Evolutionary conservation across 495 filamentous ascomycete species (phyloP), one percentile per base, ranked within the genome.

Genomic region (Daldinia childiae): DNA sequence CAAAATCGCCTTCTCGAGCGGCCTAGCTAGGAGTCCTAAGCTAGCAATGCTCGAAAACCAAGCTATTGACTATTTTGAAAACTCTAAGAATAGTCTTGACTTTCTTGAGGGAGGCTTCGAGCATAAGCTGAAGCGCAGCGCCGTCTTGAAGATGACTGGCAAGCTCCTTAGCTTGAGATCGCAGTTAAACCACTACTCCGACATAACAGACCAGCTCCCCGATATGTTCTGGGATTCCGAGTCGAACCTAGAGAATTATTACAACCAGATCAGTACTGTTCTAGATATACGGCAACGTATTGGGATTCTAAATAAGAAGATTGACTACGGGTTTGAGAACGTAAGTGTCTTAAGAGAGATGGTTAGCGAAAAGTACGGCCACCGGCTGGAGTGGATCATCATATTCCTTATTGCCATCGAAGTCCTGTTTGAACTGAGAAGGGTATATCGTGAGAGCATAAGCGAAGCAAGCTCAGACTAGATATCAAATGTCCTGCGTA

Each of bases 261-360:
- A 98, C 78, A 93, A 96, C 67, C 91, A 95, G 79, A 93, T 97
- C 8, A 94, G 95, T 17, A 87, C 90, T 58, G 91, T 94, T 1
- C 84, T 99, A 61, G 96, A 98, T 80, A 93, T 97, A 14, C 90
- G 92, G n/a, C 91, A 94, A 38, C 87, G 95, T 39, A 98, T 99
- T 83, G 92, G 92, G 73, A 88, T 91, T 24, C 80, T 98, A 72
- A 99, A 99, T 79, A 92, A 94, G 82, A 96, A 95, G 83, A 94
- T 99, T 88, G 95, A 97, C 75, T 98, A 98, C 82, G 95, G 94
- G 0, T 92, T 93, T 74, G 95, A 98, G 76, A 98, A 98, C 74
- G 95, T 95, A 11, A 92, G 85, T 68, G 94, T 98, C 12, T 82
- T 98, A 15, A 86, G 96, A 63, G 92, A 97, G 64, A 90, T 92